These are phyloP conservation scores for Podaxis sp. DNA, from an alignment of 768 basidiomycete species.

Conservation along the genomic window DNA sequence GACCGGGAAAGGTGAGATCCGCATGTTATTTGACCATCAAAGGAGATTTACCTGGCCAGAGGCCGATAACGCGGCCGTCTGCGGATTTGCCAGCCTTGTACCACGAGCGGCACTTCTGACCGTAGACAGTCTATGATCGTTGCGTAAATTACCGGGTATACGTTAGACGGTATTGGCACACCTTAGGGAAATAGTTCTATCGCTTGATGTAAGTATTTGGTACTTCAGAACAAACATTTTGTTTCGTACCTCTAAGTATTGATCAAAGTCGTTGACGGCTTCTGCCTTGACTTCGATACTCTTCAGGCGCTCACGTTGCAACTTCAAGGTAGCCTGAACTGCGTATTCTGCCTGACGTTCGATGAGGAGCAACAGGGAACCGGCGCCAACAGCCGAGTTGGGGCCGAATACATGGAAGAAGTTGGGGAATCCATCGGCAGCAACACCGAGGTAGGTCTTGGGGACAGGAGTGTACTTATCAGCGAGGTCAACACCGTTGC, in stretches of 20 bases:
- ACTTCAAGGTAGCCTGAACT: constrained; percentile 48
- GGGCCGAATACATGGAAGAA: constrained; percentile 58
- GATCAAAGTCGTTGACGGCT: constrained; percentile 60
- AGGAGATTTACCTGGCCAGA: constrained; percentile 49
- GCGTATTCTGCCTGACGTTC: constrained; percentile 58
- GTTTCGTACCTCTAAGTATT: constrained; percentile 46
- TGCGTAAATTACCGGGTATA: background rate
- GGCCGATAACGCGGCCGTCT: constrained; percentile 50
- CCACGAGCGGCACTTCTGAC: constrained; percentile 57
- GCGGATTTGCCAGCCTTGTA: constrained; percentile 53
- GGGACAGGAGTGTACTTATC: constrained; percentile 55
- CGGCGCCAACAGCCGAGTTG: constrained; percentile 50
- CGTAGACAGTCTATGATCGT: constrained; percentile 48
- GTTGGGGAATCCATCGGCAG: constrained; percentile 66
- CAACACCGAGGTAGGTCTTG: constrained; percentile 51
- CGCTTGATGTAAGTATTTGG: constrained; percentile 1
- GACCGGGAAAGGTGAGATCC: background rate
- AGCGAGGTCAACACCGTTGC: constrained; percentile 45
- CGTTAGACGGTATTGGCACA: constrained; percentile 15
- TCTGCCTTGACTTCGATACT: constrained; percentile 55
- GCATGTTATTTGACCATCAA: background rate
- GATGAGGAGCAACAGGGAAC: constrained; percentile 49
- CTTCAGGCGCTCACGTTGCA: constrained; percentile 59
- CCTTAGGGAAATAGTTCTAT: constrained; percentile 46
- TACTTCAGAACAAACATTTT: background rate